phyloP scores from a whole-genome alignment of 1,139 yeast species.

The Geotrichum macrosporum region DNA sequence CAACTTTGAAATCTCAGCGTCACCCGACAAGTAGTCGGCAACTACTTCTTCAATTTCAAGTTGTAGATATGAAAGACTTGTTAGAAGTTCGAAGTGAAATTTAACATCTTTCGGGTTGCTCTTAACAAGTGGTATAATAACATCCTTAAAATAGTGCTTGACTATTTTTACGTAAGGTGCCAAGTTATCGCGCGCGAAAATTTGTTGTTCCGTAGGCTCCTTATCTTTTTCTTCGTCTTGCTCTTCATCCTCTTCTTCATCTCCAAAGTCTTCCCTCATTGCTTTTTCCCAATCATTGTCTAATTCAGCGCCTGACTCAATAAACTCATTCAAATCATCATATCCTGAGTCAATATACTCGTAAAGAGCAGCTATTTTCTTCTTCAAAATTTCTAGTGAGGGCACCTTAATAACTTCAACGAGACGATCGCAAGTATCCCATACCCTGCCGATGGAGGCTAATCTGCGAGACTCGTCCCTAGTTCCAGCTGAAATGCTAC shows the following conservation, averaged over 20 bases:
- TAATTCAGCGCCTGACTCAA: slow-evolving; percentile 7
- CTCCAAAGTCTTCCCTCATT: slow-evolving; percentile 6
- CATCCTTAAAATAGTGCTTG: slow-evolving; percentile 4
- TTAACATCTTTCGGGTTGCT: slow-evolving; percentile 13
- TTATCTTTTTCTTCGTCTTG: slow-evolving; percentile 1
- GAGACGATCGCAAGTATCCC: slow-evolving; percentile 21
- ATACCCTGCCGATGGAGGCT: slow-evolving; percentile 16
- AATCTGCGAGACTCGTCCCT: slow-evolving; percentile 17
- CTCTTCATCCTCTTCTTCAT: slow-evolving; percentile 3
- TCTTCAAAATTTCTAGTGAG: slow-evolving; percentile 18
- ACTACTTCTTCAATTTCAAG: slow-evolving; percentile 14
- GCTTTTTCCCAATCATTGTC: slow-evolving; percentile 10
- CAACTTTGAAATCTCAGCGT: no score
- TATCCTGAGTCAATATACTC: slow-evolving; percentile 10
- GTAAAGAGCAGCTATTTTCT: no score
- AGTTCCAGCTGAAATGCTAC: background rate
- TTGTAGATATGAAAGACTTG: slow-evolving; percentile 3
- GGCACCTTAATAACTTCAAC: slow-evolving; percentile 8
- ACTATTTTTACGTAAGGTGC: background rate
- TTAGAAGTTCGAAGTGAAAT: slow-evolving; percentile 8
- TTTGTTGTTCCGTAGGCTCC: slow-evolving; percentile 6
- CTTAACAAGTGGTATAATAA: slow-evolving; percentile 6
- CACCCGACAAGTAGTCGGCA: slow-evolving; percentile 11
- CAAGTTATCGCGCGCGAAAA: slow-evolving; percentile 6
- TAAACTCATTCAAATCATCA: slow-evolving; percentile 17